Base-by-base conservation (phyloP, 805 yeast genomes). In the Yamadazyma sp. region DNA sequence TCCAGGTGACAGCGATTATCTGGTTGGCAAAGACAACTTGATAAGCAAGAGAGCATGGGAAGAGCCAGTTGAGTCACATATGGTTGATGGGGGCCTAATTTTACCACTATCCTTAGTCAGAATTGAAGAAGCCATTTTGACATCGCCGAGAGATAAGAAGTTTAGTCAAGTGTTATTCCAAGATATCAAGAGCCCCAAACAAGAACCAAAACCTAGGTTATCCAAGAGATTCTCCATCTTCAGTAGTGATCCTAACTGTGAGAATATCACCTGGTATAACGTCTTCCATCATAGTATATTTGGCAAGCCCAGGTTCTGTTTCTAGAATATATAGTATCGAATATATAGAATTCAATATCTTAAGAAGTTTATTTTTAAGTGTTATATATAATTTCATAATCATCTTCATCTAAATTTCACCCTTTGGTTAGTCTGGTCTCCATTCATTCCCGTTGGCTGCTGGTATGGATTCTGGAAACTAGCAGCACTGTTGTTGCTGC, bases 201-300 rank as follows among this genome's bases (percentile, higher is more conserved):
- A 9, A 22, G 18, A 22, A 3, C 30, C n/a, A 14, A 17, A 26
- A 3, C 19, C 6, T 15, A 23, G 16, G 4, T 25, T 41, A 8
- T 6, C 15, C 17, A 46, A 46, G 25, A 25, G 50, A 16, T 43
- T 43, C 22, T 38, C 47, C 2, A 45, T 52, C 8, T 50, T 47
- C 36, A 48, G 54, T 26, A 34, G 40, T 16, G 54, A 54, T 2
- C 50, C 49, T 14, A 60, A 60, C 18, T 76, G 80, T 54, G 71
- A 64, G 18, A 68, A 68, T 3, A 65, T 76, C 8, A 75, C 78
- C 0, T 75, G 80, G 80, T 67, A 53, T 44, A 74, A 69, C 39
- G 66, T 75, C 0, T 70, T 77, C 43, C 77, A 67, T 44, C 72
- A 71, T 39, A 65, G 75, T 35, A 57, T 75, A 6, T 75, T 74